Evolutionary conservation across 164 flowering plant genomes (phyloP), one percentile per base, ranked within the genome.

Genomic region (Dillenia suffruticosa): DNA sequence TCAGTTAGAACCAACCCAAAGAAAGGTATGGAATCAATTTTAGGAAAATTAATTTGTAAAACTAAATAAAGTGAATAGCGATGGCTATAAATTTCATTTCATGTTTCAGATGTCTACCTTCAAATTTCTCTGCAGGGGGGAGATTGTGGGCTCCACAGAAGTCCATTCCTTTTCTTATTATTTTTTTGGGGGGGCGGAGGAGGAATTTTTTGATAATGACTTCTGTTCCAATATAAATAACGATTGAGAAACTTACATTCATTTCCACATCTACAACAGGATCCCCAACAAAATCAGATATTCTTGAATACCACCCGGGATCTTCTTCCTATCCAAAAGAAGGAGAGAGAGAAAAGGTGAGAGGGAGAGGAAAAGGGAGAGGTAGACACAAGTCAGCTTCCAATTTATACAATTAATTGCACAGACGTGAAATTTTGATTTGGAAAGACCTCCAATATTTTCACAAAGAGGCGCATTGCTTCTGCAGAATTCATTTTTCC

Each of bases 391-490:
- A 52, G 61, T 67, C 16, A 74, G 56, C 51, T 54, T 40, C 13
- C 14, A 64, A 44, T n/a, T 53, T 15, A 4, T 51, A 16, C 22
- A 46, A 11, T 19, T 46, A 48, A 53, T 13, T 63, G 59, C 43
- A 55, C 17, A 17, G 56, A 51, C 15, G 13, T 44, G 13, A 40
- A 51, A 15, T 46, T 32, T 32, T 32, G 6, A 54, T 47, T 45
- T 24, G n/a, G 10, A 46, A 32, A 46, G 46, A 95, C 99, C 99
- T 95, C 99, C 71, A 95, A 75, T 67, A 95, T 87, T 81, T 95
- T 95, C 65, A 95, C 99, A 80, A 95, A 95, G 55, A 95, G 92
- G 32, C 99, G 97, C 99, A 95, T 95, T 48, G 99, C 98, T 76
- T 95, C 99, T 44, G 90, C 75, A 52, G 94, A 68, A 63, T 88